Base-by-base conservation (phyloP, 805 yeast species). In the Huiozyma sinensis region DNA sequence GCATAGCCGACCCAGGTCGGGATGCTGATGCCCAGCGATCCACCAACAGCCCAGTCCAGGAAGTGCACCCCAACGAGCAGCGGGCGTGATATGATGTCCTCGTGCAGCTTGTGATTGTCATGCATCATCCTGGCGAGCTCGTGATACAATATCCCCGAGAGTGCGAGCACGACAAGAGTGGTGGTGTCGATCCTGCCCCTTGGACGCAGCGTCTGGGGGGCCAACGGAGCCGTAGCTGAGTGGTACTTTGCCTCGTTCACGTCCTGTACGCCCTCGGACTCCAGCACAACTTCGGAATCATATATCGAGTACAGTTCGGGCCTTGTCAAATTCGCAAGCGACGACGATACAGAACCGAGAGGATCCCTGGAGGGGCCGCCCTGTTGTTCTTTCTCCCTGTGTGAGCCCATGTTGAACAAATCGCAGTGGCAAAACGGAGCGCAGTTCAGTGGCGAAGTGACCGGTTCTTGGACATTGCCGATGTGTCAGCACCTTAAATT, bases 121-220 rank as follows among this genome's bases (percentile, higher is more conserved):
- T 77, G 77, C 45, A 78, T 65, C 50, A 76, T 74, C 46, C 66
- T 70, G 8, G 78, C 70, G 35, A 79, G 59, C 47, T 67, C 74
- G 53, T 77, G 73, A 57, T 76, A 78, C 6, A 73, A 52, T 41
- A 70, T 72, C 8, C 85, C 83, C 30, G 72, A 66, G 3, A 64
- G 43, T 3, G 75, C 67, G 28, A 72, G 52, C 6, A 61, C 44
- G 1, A 46, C 13, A n/a, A 58, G 31, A 9, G 57, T 36, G 12
- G 31, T 29, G 12, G 6, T 4, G 11, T 12, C 29, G 24, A 17
- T 27, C 27, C 12, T 33, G 6, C 28, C 12, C 44, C 11, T 37
- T 27, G 7, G 13, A 38, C 6, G 29, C 46, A 27, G 44, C 42
- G 29, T 36, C 43, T 8, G 41, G 3, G 29, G 33, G 33, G 34